Conservation (phyloP, 331 rosid species). For the Pyrus hybrid region DNA sequence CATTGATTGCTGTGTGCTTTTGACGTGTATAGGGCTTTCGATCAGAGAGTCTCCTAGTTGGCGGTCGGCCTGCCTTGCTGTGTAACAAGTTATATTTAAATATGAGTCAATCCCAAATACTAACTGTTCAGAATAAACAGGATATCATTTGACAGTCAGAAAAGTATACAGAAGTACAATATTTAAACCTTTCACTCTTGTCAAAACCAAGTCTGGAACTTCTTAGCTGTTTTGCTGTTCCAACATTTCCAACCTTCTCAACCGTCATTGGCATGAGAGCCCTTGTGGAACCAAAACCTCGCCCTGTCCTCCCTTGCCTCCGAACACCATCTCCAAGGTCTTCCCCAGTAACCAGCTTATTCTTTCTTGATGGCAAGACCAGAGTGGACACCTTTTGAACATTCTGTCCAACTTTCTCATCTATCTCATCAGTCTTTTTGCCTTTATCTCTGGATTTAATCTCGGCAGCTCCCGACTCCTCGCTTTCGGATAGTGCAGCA, state of each 20-base stretch:
- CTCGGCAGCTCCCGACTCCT: constrained; percentile 80
- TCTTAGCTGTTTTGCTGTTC: constrained; percentile 86
- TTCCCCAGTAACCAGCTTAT: constrained; percentile 61
- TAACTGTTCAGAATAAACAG: neutral
- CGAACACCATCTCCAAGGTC: constrained; percentile 88
- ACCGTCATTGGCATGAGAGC: constrained; percentile 49
- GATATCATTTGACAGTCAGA: constrained; percentile 9
- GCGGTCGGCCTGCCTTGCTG: constrained; percentile 98
- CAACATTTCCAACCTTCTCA: constrained; percentile 62
- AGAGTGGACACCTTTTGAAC: constrained; percentile 56
- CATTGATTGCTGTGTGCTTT: constrained; percentile 55
- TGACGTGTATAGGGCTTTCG: constrained; percentile 85
- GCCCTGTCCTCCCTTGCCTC: constrained; percentile 91
- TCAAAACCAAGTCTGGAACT: constrained; percentile 70
- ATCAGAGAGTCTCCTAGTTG: constrained; percentile 82
- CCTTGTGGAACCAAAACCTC: constrained; percentile 54
- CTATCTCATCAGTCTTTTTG: constrained; percentile 54
- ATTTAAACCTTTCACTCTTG: constrained; percentile 64
- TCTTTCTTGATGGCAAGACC: constrained; percentile 60
- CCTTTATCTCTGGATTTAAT: constrained; percentile 67
- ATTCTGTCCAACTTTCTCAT: constrained; percentile 60
- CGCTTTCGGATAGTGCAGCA: constrained; percentile 76
- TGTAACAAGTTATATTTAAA: constrained; percentile 30
- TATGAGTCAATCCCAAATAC: constrained; percentile 23
- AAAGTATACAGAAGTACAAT: constrained; percentile 7